Percentiles rank a stretch among this genome's conserved stretches.
phyloP scores from a whole-genome alignment of 2,329 filamentous ascomycete genomes.

The Paracoccidioides brasiliensis region DNA sequence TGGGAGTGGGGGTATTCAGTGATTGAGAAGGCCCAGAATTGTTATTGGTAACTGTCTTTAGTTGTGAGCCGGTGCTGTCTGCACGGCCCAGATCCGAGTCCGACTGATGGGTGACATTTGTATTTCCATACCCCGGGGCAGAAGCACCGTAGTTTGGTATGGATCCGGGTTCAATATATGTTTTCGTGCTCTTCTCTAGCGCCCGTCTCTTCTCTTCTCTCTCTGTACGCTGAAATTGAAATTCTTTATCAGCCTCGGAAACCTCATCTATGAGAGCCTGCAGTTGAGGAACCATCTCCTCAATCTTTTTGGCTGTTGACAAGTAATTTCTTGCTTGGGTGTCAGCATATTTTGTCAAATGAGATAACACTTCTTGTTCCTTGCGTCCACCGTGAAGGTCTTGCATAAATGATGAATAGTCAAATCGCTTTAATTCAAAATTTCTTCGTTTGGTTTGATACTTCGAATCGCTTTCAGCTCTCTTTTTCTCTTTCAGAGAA shows the following conservation, averaged over 20 bases:
- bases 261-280: conserved; percentile 82
- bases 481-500: conserved; percentile 93
- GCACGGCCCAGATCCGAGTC: conserved; percentile 60
- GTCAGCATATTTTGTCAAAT: conserved; percentile 87
- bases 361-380: conserved; percentile 89
- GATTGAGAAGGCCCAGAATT: conserved; percentile 35
- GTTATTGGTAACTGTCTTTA: conserved; percentile 39
- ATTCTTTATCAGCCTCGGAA: conserved; percentile 89
- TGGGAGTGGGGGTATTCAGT: conserved; percentile 21
- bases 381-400: conserved; percentile 98
- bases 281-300: conserved; percentile 72
- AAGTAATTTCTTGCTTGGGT: conserved; percentile 76
- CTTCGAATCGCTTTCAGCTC: conserved; percentile 86
- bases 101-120: conserved; percentile 42
- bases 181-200: conserved; percentile 73
- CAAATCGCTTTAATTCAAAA: conserved; percentile 94
- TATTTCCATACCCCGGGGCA: conserved; percentile 22
- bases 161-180: conserved; percentile 57
- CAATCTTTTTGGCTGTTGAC: conserved; percentile 71
- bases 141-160: conserved; percentile 29
- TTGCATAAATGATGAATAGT: conserved; percentile 98
- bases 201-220: conserved; percentile 85
- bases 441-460: conserved; percentile 88
- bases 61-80: conserved; percentile 60
- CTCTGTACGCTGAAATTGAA: conserved; percentile 87